Percentiles rank a stretch among this genome's conserved stretches.
phyloP scores from a whole-genome alignment of 805 yeast genomes.

The Wickerhamiella sorbophila region DNA sequence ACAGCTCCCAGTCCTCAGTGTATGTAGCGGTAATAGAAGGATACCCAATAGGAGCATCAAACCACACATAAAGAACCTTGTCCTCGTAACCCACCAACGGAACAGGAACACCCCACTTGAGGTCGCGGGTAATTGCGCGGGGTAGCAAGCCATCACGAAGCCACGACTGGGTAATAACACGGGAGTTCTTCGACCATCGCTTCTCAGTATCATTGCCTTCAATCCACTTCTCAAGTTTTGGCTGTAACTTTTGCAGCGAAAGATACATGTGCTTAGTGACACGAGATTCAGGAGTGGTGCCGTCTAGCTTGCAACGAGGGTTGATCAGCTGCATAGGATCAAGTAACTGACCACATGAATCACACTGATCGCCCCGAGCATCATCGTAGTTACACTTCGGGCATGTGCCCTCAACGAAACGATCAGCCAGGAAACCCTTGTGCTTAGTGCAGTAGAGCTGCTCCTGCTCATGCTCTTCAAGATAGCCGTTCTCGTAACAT shows the following conservation, averaged over 20 bases:
- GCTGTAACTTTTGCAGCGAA: constrained; percentile 71
- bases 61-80: constrained; percentile 96
- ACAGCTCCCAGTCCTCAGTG: constrained; percentile 61
- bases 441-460: constrained; percentile 89
- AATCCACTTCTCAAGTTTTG: constrained; percentile 59
- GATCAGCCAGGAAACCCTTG: constrained; percentile 83
- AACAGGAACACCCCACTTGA: constrained; percentile 97
- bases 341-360: constrained; percentile 78
- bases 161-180: constrained; percentile 85
- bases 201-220: constrained; percentile 54
- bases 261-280: constrained; percentile 78
- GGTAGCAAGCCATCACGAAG: constrained; percentile 83
- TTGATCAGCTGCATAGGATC: constrained; percentile 87
- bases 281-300: constrained; percentile 63
- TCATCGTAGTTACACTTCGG: constrained; percentile 91
- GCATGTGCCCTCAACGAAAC: constrained; percentile 95
- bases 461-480: constrained; percentile 77
- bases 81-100: constrained; percentile 76
- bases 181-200: constrained; percentile 84
- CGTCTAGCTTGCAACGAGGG: constrained; percentile 91
- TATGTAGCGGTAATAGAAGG: constrained; percentile 92
- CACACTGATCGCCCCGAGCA: constrained; percentile 99
- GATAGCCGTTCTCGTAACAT: constrained; percentile 56
- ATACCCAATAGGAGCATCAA: constrained; percentile 96
- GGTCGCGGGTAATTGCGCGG: constrained; percentile 92